Conservation (phyloP, 768 basidiomycete species). For the Dentipellis fragilis region DNA sequence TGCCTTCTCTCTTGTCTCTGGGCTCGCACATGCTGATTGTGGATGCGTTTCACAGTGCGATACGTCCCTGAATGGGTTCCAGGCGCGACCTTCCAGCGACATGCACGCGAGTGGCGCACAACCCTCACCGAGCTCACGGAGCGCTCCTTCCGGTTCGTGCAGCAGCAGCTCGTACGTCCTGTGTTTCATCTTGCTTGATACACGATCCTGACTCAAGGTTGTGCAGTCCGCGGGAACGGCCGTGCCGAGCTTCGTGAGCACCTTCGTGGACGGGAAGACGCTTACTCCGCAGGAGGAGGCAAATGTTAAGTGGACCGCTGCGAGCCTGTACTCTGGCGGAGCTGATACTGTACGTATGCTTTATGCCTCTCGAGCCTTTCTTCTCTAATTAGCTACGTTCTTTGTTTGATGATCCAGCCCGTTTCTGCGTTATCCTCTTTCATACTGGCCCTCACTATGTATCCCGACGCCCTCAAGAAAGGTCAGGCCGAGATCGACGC, state of each 20-base stretch:
- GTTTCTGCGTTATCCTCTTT: slow-evolving; percentile 18
- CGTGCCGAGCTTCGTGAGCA: slow-evolving; percentile 9
- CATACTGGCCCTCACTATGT: slow-evolving; percentile 19
- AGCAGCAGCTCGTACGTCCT: slow-evolving; percentile 10
- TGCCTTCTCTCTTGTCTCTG: too few species aligned
- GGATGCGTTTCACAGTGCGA: slow-evolving; percentile 5
- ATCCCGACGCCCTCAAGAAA: slow-evolving; percentile 14
- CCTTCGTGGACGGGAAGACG: slow-evolving; percentile 8
- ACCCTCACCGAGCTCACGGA: slow-evolving; percentile 10
- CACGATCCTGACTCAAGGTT: too few species aligned
- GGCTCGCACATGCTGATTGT: background rate
- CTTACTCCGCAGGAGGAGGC: slow-evolving; percentile 9
- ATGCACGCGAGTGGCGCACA: slow-evolving; percentile 14
- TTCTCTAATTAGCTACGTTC: background rate
- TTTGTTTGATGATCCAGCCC: slow-evolving; percentile 5
- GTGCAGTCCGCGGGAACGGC: slow-evolving; percentile 12
- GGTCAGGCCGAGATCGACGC: slow-evolving; percentile 18
- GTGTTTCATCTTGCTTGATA: too few species aligned
- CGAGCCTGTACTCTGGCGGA: slow-evolving; percentile 17
- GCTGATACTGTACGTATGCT: slow-evolving; percentile 13
- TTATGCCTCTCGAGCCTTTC: too few species aligned
- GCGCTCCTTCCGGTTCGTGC: slow-evolving; percentile 9
- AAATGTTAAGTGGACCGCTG: slow-evolving; percentile 17
- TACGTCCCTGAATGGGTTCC: slow-evolving; percentile 17
- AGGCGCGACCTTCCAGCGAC: slow-evolving; percentile 15